Percentiles rank a stretch among this genome's conserved stretches.
These are phyloP conservation scores for Lumnitzera racemosa DNA, from an alignment of 345 rosid species.

Conservation along the genomic window DNA sequence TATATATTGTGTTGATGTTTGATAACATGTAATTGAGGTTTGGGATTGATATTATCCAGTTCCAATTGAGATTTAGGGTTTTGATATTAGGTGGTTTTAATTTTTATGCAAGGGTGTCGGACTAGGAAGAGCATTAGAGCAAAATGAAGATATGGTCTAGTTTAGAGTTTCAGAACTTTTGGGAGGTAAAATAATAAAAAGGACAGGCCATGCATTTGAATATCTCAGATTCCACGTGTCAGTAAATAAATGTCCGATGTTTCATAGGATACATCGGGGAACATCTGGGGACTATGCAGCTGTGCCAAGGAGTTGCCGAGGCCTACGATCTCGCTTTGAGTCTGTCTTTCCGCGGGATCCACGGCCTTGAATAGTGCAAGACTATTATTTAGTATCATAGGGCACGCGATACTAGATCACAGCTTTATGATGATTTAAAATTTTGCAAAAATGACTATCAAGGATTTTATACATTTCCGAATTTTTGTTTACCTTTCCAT, in stretches of 20 bases:
- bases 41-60: no score
- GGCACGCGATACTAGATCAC: slow-evolving; percentile 7
- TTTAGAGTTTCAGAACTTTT: no score
- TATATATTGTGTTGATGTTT: no score
- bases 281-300: slow-evolving; percentile 10
- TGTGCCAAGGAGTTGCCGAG: slow-evolving; percentile 19
- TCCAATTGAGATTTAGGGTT: no score
- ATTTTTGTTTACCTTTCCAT: no score
- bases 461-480: no score
- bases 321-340: slow-evolving; percentile 26
- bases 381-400: slow-evolving; percentile 6
- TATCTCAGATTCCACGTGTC: slow-evolving; percentile 30
- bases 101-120: no score
- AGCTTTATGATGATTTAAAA: neutral
- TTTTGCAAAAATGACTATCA: neutral
- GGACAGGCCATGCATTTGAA: slow-evolving; percentile 5
- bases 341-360: slow-evolving; percentile 26
- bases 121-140: no score
- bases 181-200: no score
- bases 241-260: neutral
- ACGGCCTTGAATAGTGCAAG: slow-evolving; percentile 35
- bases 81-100: no score
- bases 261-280: slow-evolving; percentile 12
- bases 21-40: no score
- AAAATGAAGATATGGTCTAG: no score